Base-by-base conservation (phyloP, 2,329 filamentous ascomycete species). In the Blastomyces percursus region DNA sequence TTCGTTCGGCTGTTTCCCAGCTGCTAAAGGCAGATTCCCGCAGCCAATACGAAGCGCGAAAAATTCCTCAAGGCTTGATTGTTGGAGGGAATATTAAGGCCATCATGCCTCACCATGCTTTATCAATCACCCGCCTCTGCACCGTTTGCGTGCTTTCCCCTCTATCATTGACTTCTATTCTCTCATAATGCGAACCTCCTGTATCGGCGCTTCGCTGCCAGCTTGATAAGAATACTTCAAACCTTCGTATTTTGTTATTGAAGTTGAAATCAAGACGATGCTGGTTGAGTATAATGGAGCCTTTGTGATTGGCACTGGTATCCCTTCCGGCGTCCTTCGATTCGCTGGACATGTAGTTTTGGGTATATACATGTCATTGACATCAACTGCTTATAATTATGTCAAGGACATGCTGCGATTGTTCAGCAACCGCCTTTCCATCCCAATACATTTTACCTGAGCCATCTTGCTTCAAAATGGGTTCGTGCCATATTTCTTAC, bases 381-480 rank as follows among this genome's bases (percentile, higher is more conserved):
- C 55, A 51, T 12, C 27, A 38, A 11, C 16, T n/a, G 9, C 14
- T n/a, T 21, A n/a, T 19, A 16, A n/a, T 1, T 19, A 32, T 30
- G 38, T 40, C 32, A 50, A 38, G 55, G 7, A 32, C 14, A 54
- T 24, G 42, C 59, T 27, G 46, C 46, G 9, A 54, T 60, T 6
- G 24, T 59, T 24, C 61, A 62, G 19, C 54, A 59, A 48, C 35
- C 61, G 6, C 61, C 61, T 2, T 63, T 52, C 38, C 42, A 59
- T 27, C 56, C 58, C 14, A 44, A 63, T 35, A 50, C 38, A 1
- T 8, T 63, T 7, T 32, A 52, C 16, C 11, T 58, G 14, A 21
- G 24, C 16, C 9, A 27, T 14, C 51, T 60, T 46, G 58, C 58
- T 60, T 48, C 30, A 8, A 63, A 56, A 61, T 63, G 61, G 61